Base-by-base conservation (phyloP, 176 grass and related monocot genomes). In the Secale cereale region DNA sequence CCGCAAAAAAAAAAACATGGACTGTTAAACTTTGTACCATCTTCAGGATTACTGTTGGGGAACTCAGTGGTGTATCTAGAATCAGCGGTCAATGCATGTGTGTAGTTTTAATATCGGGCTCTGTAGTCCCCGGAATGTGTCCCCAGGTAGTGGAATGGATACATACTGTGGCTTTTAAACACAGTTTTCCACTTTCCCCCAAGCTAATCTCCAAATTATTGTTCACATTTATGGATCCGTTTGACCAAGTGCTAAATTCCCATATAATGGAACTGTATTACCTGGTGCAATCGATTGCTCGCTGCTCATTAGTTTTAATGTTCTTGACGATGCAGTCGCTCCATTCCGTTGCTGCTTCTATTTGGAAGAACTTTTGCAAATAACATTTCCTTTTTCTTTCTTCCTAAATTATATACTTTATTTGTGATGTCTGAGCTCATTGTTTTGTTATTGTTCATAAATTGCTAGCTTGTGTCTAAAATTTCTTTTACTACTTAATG, bases 401-500 rank as follows among this genome's bases (percentile, higher is more conserved):
- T 70, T 70, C 27, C 77, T 3, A 73, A 77, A 76, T 76, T 13
- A 52, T n/a, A 23, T 35, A 48, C 6, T 74, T 16, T 28, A 17
- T 50, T 19, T 54, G 16, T 76, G 50, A 76, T 54, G 73, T 32
- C 17, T 6, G 73, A 76, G 19, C 36, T 77, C 70, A 15, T 15
- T 14, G 29, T 67, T 64, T 86, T 73, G 10, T 20, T 72, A 23
- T 32, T 22, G 4, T 26, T 29, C 13, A n/a, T 57, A 7, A 85
- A 75, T 30, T 29, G 8, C 14, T 75, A 75, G 50, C 74, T 81
- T 65, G 26, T 72, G 41, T 82, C 54, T 57, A 20, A 85, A 77
- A 79, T 14, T 20, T 25, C 16, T 70, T 87, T 86, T 66, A 59
- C 22, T 90, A 65, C 31, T 59, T 83, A 35, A 78, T 81, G 22